Base-by-base conservation (phyloP, 768 basidiomycete species). In the Naganishia onofrii region DNA sequence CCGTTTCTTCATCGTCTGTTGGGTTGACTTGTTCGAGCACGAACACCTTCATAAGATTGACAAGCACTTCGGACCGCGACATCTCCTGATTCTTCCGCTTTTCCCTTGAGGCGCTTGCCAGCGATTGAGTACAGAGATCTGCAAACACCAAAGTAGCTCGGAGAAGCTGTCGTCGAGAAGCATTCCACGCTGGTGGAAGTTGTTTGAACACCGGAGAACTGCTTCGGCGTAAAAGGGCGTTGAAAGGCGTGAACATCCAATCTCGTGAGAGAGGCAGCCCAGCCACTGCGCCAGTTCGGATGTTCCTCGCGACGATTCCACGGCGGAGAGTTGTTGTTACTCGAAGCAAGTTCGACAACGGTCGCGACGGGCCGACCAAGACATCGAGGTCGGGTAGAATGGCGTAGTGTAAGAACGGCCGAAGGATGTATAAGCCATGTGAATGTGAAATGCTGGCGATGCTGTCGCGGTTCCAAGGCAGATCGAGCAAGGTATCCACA, bases 21-120 rank as follows among this genome's bases (percentile, higher is more conserved):
- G 26, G 72, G 53, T 28, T 36, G 3, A 28, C 72, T 48, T 78
- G 78, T 42, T 98, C 94, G 32, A 98, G 86, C 93, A 96, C 94
- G 81, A 92, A 93, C 19, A 96, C 87, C 73, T 91, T 91, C 91
- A 96, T 94, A 72, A 92, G 89, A 23, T 85, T 86, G 74, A 93
- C 89, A 5, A 90, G 83, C 0, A 85, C 81, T 72, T 89, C 86
- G 64, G 87, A 86, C 26, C 57, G 38, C 57, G 57, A 36, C 57
- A 58, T 36, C 19, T 36, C 57, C 21, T 58, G 34, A 3, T 56
- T 10, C 6, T 56, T 32, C 15, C 38, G 57, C 19, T 38, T 34
- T 38, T 58, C 55, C 3, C 6, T 53, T 85, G 83, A 12, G 76
- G 76, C 19, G 76, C 72, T 36, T 83, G 34, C 85, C 17, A 72